Evolutionary conservation across 192 early-diverging fungal species (phyloP), one percentile per base, ranked within the genome.

Genomic region (Thoreauomyces humboldtii): DNA sequence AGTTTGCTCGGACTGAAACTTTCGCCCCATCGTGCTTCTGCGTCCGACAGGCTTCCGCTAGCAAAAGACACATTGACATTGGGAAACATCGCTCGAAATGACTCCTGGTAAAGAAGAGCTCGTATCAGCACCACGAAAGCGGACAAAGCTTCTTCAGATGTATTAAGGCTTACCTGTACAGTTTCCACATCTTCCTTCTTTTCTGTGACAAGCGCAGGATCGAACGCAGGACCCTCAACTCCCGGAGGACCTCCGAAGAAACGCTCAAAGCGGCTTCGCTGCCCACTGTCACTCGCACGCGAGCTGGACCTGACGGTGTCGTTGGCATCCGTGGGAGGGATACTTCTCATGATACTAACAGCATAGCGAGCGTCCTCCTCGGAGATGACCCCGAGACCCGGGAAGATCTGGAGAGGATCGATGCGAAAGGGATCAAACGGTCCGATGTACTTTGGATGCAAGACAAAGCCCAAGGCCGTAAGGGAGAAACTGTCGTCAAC

Each of bases 381-480:
- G 2, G 50, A 52, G 27, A 52, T 52, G 3, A 52, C 50, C 2
- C 27, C 50, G 12, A 57, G 25, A 29, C 58, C 71, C 5, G 59
- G 36, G 35, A 72, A 54, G 28, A 61, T 37, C 2, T 61, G 70
- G 21, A 75, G 43, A 2, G 65, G 66, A 46, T 80, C 77, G 9
- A 53, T 70, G 2, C 73, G 47, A 58, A 83, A 83, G 0, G 81
- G 81, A 73, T 83, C 69, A 60, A 83, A 80, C 2, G 76, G 70
- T 7, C 81, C 81, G 38, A 50, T 74, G 50, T 83, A 83, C 21
- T 58, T 74, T 21, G 76, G 77, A 62, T 75, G 69, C 6, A 77
- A 35, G 32, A 52, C 75, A 33, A 64, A 80, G 7, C 81, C 81
- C 50, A 75, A 21, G 14, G 58, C 61, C 34, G 44, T 36, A 17